These are phyloP conservation scores for Starmerella etchellsii DNA, from an alignment of 805 yeast genomes.

Conservation along the genomic window DNA sequence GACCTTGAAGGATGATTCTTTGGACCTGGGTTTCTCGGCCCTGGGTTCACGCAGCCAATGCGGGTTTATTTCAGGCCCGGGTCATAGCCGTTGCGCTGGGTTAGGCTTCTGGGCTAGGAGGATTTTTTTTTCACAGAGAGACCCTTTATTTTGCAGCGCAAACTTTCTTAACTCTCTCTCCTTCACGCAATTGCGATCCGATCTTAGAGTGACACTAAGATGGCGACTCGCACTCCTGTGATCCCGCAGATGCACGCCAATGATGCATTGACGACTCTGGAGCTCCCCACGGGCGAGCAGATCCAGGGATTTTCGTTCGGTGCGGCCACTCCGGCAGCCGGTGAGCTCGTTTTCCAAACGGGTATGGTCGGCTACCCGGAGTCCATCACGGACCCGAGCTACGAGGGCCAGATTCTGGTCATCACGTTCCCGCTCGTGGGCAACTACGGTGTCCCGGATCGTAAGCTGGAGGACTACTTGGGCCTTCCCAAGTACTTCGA, in stretches of 20 bases:
- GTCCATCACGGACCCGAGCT: constrained; percentile 94
- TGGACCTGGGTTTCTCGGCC: too few relatives aligned
- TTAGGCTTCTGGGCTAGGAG: too few relatives aligned
- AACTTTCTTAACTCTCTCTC: neutral
- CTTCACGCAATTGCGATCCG: constrained; percentile 1
- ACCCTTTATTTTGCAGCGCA: neutral
- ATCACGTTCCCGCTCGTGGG: constrained; percentile 95
- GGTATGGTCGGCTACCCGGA: constrained; percentile 99
- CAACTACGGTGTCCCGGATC: constrained; percentile 97
- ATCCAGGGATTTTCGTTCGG: constrained; percentile 96
- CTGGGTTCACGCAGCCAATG: too few relatives aligned
- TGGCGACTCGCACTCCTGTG: constrained; percentile 51
- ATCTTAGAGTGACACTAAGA: constrained; percentile 3
- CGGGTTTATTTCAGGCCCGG: too few relatives aligned
- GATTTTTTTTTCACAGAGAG: neutral
- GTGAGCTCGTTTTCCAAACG: constrained; percentile 97
- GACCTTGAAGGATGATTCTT: too few relatives aligned
- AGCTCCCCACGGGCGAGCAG: constrained; percentile 72
- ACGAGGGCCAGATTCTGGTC: constrained; percentile 92
- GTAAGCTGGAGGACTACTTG: constrained; percentile 58
- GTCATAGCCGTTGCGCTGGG: too few relatives aligned
- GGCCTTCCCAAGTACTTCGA: constrained; percentile 85
- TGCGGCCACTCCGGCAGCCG: constrained; percentile 77
- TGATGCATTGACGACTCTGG: constrained; percentile 74
- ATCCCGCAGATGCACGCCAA: constrained; percentile 79